These are phyloP conservation scores for Alternaria triticina DNA, from an alignment of 2,329 filamentous ascomycete genomes.

Conservation along the genomic window DNA sequence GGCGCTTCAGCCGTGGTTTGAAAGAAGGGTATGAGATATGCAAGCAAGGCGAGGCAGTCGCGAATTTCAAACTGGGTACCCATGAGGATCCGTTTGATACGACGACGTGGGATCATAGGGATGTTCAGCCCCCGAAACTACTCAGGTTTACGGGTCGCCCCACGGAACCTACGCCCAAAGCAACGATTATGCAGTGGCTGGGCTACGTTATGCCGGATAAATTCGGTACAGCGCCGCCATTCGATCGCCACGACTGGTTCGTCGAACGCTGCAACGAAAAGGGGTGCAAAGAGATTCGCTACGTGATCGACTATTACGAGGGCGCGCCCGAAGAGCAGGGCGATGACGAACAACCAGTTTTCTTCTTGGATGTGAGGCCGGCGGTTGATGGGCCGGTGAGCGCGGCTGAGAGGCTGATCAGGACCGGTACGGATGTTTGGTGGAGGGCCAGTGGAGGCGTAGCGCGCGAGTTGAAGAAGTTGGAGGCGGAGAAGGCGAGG, in stretches of 20 bases:
- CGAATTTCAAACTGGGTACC: conserved; percentile 58
- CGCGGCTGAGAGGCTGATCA: conserved; percentile 79
- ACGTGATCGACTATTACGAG: conserved; percentile 97
- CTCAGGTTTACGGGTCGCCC: conserved; percentile 89
- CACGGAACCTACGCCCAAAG: conserved; percentile 89
- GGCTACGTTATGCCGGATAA: conserved; percentile 79
- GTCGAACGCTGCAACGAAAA: conserved; percentile 76
- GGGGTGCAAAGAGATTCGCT: conserved; percentile 77
- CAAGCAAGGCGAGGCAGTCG: conserved; percentile 73
- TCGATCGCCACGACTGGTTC: conserved; percentile 98
- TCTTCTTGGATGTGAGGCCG: conserved; percentile 92
- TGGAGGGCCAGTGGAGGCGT: conserved; percentile 82
- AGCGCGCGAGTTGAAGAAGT: conserved; percentile 56
- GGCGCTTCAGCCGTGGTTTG: conserved; percentile 78
- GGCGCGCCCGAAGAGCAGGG: too few relatives aligned
- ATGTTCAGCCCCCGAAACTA: conserved; percentile 69
- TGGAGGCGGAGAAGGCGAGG: conserved; percentile 38
- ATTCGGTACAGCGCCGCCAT: conserved; percentile 83
- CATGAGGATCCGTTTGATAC: conserved; percentile 42
- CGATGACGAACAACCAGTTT: conserved; percentile 79
- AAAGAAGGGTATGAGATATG: conserved; percentile 75
- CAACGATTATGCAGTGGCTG: conserved; percentile 79
- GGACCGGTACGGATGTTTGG: conserved; percentile 95
- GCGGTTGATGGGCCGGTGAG: conserved; percentile 81
- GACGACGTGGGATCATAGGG: conserved; percentile 42